Conservation (phyloP, 257 asterid genomes). For the Solanum megistacrolobum region DNA sequence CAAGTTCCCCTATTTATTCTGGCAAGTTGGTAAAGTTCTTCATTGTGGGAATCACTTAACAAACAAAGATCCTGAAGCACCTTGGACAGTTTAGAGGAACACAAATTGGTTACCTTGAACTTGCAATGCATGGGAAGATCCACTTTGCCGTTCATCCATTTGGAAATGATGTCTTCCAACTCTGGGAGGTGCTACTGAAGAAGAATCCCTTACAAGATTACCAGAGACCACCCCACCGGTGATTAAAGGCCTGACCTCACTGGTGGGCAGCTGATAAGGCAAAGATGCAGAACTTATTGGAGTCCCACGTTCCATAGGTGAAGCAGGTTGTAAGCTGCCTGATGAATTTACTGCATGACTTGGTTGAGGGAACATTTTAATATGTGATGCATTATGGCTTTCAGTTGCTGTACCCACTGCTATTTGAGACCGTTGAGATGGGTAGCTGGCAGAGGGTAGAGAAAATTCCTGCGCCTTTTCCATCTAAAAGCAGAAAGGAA, state of each 20-base stretch:
- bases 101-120: conserved; percentile 43
- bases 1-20: background rate
- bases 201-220: conserved; percentile 34
- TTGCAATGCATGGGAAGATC: conserved; percentile 47
- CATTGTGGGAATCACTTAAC: background rate
- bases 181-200: conserved; percentile 44
- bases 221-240: conserved; percentile 39
- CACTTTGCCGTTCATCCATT: conserved; percentile 63
- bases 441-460: conserved; percentile 34
- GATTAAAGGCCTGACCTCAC: conserved; percentile 67
- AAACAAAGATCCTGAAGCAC: background rate
- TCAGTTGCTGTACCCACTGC: conserved; percentile 42
- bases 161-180: conserved; percentile 52
- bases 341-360: conserved; percentile 35
- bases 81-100: background rate
- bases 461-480: conserved; percentile 56
- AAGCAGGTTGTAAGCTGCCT: conserved; percentile 38
- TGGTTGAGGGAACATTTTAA: conserved; percentile 46
- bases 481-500: conserved; percentile 41
- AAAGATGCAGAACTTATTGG: conserved; percentile 36
- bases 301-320: conserved; percentile 33
- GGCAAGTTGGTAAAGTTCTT: background rate
- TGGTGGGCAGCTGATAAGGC: conserved; percentile 82
- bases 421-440: conserved; percentile 38
- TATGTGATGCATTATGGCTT: conserved; percentile 27